Evolutionary conservation across 805 yeast genomes (phyloP).

Genomic region (Wickerhamiella brachini): DNA sequence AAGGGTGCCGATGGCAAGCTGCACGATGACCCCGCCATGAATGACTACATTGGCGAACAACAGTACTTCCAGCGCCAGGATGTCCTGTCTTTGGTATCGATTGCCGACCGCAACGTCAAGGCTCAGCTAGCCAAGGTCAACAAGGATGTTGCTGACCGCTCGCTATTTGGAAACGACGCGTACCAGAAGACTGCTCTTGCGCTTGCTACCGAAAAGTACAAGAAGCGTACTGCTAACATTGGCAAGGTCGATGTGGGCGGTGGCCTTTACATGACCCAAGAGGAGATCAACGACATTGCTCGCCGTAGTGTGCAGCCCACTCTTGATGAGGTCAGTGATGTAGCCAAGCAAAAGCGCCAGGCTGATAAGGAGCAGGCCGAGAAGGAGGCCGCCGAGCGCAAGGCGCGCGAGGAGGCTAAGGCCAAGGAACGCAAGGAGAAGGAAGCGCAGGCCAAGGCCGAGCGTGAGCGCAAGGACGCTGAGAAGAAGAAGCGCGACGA

Average conservation of each 20-base stretch:
- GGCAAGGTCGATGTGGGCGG: constrained; percentile 74
- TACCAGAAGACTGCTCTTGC: constrained; percentile 62
- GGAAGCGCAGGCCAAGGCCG: constrained; percentile 19
- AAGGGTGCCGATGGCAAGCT: constrained; percentile 14
- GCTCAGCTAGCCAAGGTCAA: constrained; percentile 28
- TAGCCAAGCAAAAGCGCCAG: constrained; percentile 57
- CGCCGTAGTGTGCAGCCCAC: constrained; percentile 71
- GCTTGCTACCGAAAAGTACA: constrained; percentile 56
- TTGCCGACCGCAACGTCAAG: constrained; percentile 20
- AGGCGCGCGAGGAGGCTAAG: constrained; percentile 8
- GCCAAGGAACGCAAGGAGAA: constrained; percentile 29
- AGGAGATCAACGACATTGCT: constrained; percentile 72
- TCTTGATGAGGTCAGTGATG: constrained; percentile 51
- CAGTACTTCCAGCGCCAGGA: constrained; percentile 18
- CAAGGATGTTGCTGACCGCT: constrained; percentile 29
- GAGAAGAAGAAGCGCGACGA: constrained; percentile 12
- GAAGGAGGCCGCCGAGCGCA: constrained; percentile 10
- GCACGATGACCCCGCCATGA: constrained; percentile 10
- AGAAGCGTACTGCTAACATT: constrained; percentile 37
- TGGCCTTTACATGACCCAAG: constrained; percentile 62
- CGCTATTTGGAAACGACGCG: constrained; percentile 33
- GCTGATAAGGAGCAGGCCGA: constrained; percentile 31
- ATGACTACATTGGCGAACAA: constrained; percentile 16
- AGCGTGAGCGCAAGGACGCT: constrained; percentile 8
- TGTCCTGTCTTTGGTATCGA: constrained; percentile 16